Conservation (phyloP, 169 alveolate genomes). For the Plasmodium vinckei region DNA sequence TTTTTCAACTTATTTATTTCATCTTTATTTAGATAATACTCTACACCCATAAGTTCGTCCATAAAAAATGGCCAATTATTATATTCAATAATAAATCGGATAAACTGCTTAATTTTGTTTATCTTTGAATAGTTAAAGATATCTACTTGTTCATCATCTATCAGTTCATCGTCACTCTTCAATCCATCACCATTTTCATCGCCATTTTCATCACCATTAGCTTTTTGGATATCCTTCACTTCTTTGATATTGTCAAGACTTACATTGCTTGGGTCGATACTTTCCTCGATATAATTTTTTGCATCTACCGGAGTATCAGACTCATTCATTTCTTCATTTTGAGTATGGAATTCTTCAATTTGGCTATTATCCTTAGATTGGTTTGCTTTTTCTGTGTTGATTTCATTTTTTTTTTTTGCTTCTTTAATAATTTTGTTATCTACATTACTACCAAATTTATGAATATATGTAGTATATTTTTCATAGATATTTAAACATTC, state of each 20-base stretch:
- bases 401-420: slow-evolving; percentile 27
- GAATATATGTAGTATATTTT: slow-evolving; percentile 64
- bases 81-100: slow-evolving; percentile 60
- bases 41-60: slow-evolving; percentile 43
- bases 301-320: background rate
- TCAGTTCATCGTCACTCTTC: slow-evolving; percentile 1
- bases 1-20: slow-evolving; percentile 9
- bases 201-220: background rate
- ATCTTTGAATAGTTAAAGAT: slow-evolving; percentile 49
- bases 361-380: background rate
- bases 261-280: slow-evolving; percentile 2
- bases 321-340: slow-evolving; percentile 6
- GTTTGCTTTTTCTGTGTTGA: background rate
- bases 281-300: slow-evolving; percentile 27
- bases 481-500: slow-evolving; percentile 70
- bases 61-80: slow-evolving; percentile 75
- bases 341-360: background rate
- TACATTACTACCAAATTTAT: slow-evolving; percentile 55
- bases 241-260: slow-evolving; percentile 12
- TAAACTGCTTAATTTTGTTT: slow-evolving; percentile 51
- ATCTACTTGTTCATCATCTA: slow-evolving; percentile 69
- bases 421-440: slow-evolving; percentile 17
- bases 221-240: background rate
- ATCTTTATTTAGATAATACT: slow-evolving; percentile 19
- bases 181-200: background rate